Base-by-base conservation (phyloP, 2,329 filamentous ascomycete genomes). In the Sclerotinia glacialis region DNA sequence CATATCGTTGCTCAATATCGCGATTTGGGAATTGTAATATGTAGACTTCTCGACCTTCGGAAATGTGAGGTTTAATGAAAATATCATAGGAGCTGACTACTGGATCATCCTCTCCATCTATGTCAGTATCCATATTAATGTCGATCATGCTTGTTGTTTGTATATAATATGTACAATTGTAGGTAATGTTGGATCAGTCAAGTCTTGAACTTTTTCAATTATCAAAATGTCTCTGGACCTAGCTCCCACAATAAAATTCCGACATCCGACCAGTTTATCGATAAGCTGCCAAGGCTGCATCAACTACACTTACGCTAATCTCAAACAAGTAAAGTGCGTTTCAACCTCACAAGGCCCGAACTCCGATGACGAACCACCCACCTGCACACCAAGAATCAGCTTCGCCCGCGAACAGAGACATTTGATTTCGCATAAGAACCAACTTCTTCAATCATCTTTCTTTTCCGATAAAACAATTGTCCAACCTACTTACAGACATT, bases 21-120 rank as follows among this genome's bases (percentile, higher is more conserved):
- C 91, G 90, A 79, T 93, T 93, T 34, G 93, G 89, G 78, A 96
- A 96, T 80, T 98, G 93, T 55, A 99, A 85, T 70, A 98, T 85
- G 73, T 94, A 89, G 68, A 93, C 85, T 71, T 89, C 84, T 67
- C 86, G 87, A 73, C 82, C 81, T 21, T 79, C 77, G 5, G 87
- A 83, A 55, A 90, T 85, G 26, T 84, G 80, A 28, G 92, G 89
- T 72, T 93, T 97, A 76, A 97, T 87, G 79, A 89, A 94, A 78
- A 98, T 87, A 75, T 92, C 86, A 84, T 97, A 98, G 69, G 85
- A 87, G 52, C 87, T 84, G 64, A 89, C 83, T 71, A 93, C 83
- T 64, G 90, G 90, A 74, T 93, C 90, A 26, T 83, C 78, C 56
- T 87, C 84, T 40, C 26, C 60, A 42, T 54, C 47, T 8, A 54